Evolutionary conservation across 345 rosid species (phyloP), one percentile per base, ranked within the genome.

Genomic region (Pistacia vera): DNA sequence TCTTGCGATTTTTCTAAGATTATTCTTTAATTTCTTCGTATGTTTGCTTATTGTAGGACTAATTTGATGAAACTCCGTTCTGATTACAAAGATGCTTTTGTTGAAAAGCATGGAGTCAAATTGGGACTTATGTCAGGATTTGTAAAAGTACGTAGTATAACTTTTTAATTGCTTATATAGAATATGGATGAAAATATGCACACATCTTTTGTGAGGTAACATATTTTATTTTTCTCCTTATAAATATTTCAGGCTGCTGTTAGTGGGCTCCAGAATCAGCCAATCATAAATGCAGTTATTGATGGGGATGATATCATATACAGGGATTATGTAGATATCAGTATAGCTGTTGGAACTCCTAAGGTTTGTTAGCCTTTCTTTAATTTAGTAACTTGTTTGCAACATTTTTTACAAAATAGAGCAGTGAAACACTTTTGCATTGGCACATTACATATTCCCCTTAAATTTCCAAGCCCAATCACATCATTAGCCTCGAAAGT

Each of bases 91-190:
- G 99, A 96, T 85, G 97, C 95, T 66, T 96, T 96, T 80, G 79
- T 86, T 41, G 99, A 96, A 73, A 94, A 94, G 88, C 99, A 96
- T 76, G 98, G 99, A 79, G 99, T 96, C 79, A 96, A 94, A 81
- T 75, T 96, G 83, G 99, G 98, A 70, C 88, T 96, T 71, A 96
- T 96, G 99, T 96, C 99, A 17, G 99, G 98, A 77, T 96, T 96
- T 82, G 82, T 96, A 35, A 96, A 96, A 83, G 99, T 92, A 82
- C 36, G 83, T n/a, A 17, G 48, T 58, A 20, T 38, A 6, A 64
- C 17, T 44, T 57, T 11, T 74, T 74, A 20, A 65, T 54, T 56
- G 8, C 54, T 63, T 55, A n/a, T 18, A 36, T 11, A 16, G 57
- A 38, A 20, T 54, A 10, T 55, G 16, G 16, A 60, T 44, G 44